These are phyloP conservation scores for Apiospora sp. DNA, from an alignment of 2,329 filamentous ascomycete genomes.

Conservation along the genomic window DNA sequence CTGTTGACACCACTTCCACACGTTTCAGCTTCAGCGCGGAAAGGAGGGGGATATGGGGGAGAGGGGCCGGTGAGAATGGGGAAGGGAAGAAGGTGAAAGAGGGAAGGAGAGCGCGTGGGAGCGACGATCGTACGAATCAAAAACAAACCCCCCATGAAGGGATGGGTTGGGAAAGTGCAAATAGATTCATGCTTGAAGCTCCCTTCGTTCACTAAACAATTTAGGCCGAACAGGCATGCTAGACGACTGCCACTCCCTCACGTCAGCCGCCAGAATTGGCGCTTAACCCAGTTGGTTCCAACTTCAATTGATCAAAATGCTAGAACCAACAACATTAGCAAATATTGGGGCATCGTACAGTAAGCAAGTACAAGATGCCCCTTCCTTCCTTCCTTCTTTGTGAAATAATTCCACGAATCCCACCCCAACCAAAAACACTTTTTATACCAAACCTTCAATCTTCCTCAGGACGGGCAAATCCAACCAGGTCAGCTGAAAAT, in stretches of 20 bases:
- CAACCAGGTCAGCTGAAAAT: neutral
- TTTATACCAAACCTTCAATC: neutral
- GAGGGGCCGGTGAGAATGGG: neutral
- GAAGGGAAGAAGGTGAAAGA: neutral
- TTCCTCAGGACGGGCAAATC: neutral
- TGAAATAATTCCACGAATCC: neutral
- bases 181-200: neutral
- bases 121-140: neutral
- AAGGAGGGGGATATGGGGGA: neutral
- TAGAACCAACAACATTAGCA: neutral
- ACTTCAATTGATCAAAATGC: too few species aligned
- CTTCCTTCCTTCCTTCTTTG: neutral
- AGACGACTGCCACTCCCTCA: neutral
- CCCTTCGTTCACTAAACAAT: neutral
- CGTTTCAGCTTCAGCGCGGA: slow-evolving; percentile 1
- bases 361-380: neutral
- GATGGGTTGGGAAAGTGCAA: neutral
- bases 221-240: neutral
- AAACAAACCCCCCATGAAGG: neutral
- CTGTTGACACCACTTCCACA: neutral
- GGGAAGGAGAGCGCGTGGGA: neutral
- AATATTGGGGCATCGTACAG: neutral
- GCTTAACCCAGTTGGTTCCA: neutral
- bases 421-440: neutral
- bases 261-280: neutral